Base-by-base conservation (phyloP, 345 rosid genomes). In the Diplotaxis tenuifolia region DNA sequence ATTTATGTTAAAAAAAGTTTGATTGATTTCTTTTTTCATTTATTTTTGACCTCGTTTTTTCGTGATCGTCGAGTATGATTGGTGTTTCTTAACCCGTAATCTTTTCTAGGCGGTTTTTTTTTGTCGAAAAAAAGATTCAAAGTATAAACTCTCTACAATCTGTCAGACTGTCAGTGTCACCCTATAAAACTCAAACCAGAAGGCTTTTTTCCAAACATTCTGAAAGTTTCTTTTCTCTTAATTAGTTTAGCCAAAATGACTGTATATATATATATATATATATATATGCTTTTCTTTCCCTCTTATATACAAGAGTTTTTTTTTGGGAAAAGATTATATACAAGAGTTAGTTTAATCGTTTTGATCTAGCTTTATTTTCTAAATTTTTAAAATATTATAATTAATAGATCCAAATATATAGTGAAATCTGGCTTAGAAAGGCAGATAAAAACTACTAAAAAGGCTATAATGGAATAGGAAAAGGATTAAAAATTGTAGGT, bases 11-110 rank as follows among this genome's bases (percentile, higher is more conserved):
- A n/a, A n/a, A n/a, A n/a, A n/a, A 34, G 38, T 34, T 29, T 34
- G 38, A 12, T 34, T 38, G 45, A 38, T 38, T 38, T 38, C 0
- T 38, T 23, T 0, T 27, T 19, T 7, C 18, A 23, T 64, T 16
- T 57, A 57, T 49, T 65, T 22, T 32, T 47, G 0, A 65, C n/a
- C 21, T 42, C 16, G 45, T 53, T 5, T 52, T 63, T 29, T 21
- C 70, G 45, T 72, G 64, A 65, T 64, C 56, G 62, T 34, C 38
- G 34, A 49, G 29, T 32, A 7, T 34, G 53, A 18, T 2, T 60
- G 7, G 28, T 22, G 53, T 63, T 54, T 54, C 47, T 72, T 55
- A 69, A 55, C 70, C 71, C 38, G 20, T 38, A 4, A 50, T 72
- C 55, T 54, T 54, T 54, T 29, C 34, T 47, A 20, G 4, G 71